These are phyloP conservation scores for Candida silvicultrix DNA, from an alignment of 805 yeast genomes.

Conservation along the genomic window DNA sequence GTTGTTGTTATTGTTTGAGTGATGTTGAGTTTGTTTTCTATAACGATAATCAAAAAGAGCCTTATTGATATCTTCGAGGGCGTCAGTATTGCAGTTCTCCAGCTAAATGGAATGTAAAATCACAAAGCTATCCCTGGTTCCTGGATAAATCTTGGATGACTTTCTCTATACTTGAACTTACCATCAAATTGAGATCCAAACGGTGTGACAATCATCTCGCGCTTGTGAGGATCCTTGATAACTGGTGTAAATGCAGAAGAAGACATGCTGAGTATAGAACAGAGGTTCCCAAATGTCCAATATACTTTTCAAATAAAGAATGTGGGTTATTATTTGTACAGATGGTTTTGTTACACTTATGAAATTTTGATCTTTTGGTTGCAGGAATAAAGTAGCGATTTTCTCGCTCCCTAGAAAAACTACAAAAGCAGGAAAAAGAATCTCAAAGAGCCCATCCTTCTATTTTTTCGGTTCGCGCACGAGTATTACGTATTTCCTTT, in stretches of 20 bases:
- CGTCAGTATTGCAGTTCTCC: background rate
- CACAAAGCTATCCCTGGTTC: too few relatives aligned
- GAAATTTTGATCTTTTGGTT: background rate
- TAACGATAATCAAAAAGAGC: slow-evolving; percentile 3
- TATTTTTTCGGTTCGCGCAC: background rate
- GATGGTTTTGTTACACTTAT: background rate
- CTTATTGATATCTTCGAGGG: slow-evolving; percentile 1
- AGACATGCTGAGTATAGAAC: background rate
- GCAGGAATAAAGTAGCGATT: background rate
- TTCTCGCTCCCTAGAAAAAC: background rate
- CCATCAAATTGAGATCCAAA: slow-evolving; percentile 5
- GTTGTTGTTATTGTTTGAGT: background rate
- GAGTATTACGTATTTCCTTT: background rate
- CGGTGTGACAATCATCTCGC: slow-evolving; percentile 2
- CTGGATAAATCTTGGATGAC: background rate
- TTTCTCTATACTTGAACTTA: background rate
- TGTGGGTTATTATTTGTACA: too few relatives aligned
- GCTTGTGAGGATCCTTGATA: background rate
- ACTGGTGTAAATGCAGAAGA: background rate
- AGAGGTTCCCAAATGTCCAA: background rate
- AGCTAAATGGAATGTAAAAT: too few relatives aligned
- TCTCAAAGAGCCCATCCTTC: background rate
- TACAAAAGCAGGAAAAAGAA: background rate
- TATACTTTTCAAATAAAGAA: background rate
- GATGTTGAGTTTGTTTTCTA: slow-evolving; percentile 1